Evolutionary conservation across 345 rosid genomes (phyloP).

Genomic region (Salix caprea): DNA sequence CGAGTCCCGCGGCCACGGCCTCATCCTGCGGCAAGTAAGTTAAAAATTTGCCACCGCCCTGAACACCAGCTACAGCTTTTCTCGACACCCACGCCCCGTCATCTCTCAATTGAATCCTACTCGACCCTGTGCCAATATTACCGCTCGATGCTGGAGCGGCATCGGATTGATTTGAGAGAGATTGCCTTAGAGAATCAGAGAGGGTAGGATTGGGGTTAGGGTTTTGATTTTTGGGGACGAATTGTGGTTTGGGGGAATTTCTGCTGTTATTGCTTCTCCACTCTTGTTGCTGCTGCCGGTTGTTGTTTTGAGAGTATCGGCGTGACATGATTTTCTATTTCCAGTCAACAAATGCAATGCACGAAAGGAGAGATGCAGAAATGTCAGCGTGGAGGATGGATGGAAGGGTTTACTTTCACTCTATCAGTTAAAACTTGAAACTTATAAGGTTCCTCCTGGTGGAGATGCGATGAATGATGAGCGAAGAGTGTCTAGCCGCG

Average conservation of each 20-base stretch:
- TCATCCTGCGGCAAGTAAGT: slow-evolving; percentile 94
- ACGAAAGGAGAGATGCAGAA: too few relatives aligned
- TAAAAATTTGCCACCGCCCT: slow-evolving; percentile 49
- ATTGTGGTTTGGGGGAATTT: slow-evolving; percentile 36
- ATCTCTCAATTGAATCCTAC: slow-evolving; percentile 42
- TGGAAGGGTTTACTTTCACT: too few relatives aligned
- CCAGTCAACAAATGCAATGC: too few relatives aligned
- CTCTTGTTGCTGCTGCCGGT: slow-evolving; percentile 11
- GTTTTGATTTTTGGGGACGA: slow-evolving; percentile 46
- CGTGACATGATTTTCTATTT: slow-evolving; percentile 43
- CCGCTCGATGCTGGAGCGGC: slow-evolving; percentile 19
- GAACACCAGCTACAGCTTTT: slow-evolving; percentile 23
- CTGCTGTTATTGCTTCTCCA: slow-evolving; percentile 18
- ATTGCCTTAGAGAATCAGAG: slow-evolving; percentile 50
- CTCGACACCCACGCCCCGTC: slow-evolving; percentile 38
- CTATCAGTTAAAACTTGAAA: too few relatives aligned
- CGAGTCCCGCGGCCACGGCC: slow-evolving; percentile 80
- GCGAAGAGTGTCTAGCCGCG: too few relatives aligned
- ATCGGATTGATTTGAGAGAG: slow-evolving; percentile 27
- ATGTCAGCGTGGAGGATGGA: too few relatives aligned
- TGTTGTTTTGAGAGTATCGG: slow-evolving; percentile 30
- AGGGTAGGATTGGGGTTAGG: slow-evolving; percentile 27
- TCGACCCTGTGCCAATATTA: slow-evolving; percentile 11
- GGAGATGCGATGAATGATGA: too few relatives aligned
- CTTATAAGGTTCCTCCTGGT: too few relatives aligned